These are phyloP conservation scores for Penicillium ucsense DNA, from an alignment of 495 filamentous ascomycete species.

Conservation along the genomic window DNA sequence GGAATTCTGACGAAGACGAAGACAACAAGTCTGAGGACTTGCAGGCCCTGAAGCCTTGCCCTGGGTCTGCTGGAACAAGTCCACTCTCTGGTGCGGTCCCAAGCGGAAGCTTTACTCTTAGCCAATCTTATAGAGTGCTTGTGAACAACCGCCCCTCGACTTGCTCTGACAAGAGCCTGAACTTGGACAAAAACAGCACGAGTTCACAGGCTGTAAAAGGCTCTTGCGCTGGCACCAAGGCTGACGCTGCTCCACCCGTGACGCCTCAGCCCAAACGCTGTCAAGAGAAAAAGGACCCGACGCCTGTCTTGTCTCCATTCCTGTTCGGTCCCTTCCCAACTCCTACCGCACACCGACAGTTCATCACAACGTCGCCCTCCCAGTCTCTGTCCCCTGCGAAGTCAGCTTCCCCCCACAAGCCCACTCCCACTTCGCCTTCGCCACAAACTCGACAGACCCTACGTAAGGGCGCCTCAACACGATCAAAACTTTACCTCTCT, in stretches of 20 bases:
- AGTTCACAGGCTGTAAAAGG: not conserved
- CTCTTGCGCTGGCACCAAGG: not conserved
- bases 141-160: not conserved
- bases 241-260: not conserved
- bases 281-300: not conserved
- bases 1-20: not conserved
- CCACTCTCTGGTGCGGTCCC: not conserved
- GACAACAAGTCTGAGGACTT: not conserved
- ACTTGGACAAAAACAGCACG: not conserved
- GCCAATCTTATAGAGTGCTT: conserved; percentile 1
- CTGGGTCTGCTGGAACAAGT: not conserved
- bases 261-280: not conserved
- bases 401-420: not conserved
- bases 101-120: not conserved
- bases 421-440: not conserved
- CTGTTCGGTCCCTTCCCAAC: conserved; percentile 1
- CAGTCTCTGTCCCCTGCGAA: not conserved
- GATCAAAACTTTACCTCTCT: not conserved
- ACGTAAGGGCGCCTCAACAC: not conserved
- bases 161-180: not conserved
- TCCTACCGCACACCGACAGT: not conserved
- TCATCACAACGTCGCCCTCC: not conserved
- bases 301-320: not conserved
- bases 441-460: not conserved
- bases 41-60: too few relatives aligned